These are phyloP conservation scores for Phaffia tasmanica DNA, from an alignment of 768 basidiomycete species.

Conservation along the genomic window DNA sequence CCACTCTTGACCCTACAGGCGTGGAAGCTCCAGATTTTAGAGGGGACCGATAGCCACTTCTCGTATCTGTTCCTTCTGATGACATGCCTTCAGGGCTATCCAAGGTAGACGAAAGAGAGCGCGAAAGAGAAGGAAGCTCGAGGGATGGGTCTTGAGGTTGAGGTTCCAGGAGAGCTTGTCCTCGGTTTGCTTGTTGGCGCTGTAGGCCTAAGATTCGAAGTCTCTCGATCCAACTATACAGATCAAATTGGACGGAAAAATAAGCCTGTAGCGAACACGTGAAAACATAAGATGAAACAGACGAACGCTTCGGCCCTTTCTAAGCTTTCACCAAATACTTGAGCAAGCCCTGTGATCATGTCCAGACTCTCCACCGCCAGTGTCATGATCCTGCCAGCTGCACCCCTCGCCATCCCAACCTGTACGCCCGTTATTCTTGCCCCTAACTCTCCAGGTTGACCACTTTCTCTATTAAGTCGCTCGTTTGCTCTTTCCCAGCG, in stretches of 20 bases:
- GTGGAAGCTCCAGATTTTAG: too few relatives aligned
- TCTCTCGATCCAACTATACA: constrained; percentile 65
- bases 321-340: constrained; percentile 73
- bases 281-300: background rate
- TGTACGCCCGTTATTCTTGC: background rate
- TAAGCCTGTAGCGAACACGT: background rate
- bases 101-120: too few relatives aligned
- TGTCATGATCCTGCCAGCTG: constrained; percentile 68
- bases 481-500: constrained; percentile 57
- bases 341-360: constrained; percentile 81
- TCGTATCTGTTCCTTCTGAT: too few relatives aligned
- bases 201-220: constrained; percentile 66
- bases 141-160: too few relatives aligned
- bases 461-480: constrained; percentile 81
- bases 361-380: constrained; percentile 85
- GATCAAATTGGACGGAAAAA: constrained; percentile 6
- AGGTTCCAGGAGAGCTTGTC: background rate
- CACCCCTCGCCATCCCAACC: constrained; percentile 51
- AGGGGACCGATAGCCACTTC: too few relatives aligned
- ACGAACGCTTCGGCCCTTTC: constrained; percentile 70
- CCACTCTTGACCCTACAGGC: too few relatives aligned
- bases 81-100: too few relatives aligned
- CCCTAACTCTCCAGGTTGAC: constrained; percentile 48
- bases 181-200: constrained; percentile 38
- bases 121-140: too few relatives aligned